These are phyloP conservation scores for Pseudocercospora fijiensis DNA, from an alignment of 2,329 filamentous ascomycete species.

Conservation along the genomic window DNA sequence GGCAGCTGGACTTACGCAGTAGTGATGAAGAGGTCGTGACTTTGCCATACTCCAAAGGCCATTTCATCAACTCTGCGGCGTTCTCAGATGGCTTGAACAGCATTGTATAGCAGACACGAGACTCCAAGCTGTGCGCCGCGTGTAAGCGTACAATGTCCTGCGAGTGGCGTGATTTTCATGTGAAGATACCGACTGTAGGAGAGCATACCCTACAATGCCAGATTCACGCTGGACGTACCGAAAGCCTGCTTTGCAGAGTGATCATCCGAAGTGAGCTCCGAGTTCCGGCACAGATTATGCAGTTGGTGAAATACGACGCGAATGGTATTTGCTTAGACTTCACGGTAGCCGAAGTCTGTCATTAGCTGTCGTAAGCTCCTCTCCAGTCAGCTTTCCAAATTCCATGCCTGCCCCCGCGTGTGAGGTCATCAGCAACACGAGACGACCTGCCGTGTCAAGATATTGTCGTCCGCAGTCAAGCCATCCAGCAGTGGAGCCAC, in stretches of 20 bases:
- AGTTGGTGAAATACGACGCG: background rate
- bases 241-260: background rate
- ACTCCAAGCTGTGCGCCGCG: background rate
- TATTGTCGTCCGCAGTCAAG: background rate
- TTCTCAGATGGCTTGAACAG: background rate
- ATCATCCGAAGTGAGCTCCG: background rate
- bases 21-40: background rate
- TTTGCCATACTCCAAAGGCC: background rate
- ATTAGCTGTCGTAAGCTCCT: background rate
- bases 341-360: background rate
- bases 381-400: background rate
- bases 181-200: background rate
- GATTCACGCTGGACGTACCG: background rate
- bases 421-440: background rate
- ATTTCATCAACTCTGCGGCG: constrained; percentile 10
- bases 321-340: background rate
- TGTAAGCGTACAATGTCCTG: background rate
- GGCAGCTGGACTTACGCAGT: background rate
- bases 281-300: background rate
- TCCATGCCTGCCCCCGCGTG: background rate
- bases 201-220: background rate
- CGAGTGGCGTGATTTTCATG: background rate
- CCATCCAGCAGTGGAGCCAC: background rate
- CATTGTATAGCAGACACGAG: background rate
- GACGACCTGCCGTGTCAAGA: background rate